phyloP scores from a whole-genome alignment of 2,329 filamentous ascomycete genomes.

The Graphilbum sp. region DNA sequence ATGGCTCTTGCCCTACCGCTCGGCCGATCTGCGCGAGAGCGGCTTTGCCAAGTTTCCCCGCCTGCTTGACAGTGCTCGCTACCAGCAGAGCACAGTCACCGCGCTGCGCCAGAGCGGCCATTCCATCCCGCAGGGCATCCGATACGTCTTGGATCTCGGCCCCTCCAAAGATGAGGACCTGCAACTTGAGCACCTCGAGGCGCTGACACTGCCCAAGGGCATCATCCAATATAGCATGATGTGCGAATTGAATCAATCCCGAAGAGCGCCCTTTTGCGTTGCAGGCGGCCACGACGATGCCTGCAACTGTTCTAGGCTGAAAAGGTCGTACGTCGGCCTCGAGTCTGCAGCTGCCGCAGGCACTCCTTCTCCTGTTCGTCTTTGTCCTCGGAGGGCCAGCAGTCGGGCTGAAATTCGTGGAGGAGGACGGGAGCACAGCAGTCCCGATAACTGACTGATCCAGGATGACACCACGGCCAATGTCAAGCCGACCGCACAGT shows the following conservation, averaged over 20 bases:
- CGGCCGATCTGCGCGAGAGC: slow-evolving; percentile 5
- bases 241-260: not conserved
- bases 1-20: slow-evolving; percentile 8
- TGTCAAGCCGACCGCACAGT: no score
- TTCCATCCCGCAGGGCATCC: slow-evolving; percentile 9
- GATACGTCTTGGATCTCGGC: slow-evolving; percentile 11
- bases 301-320: slow-evolving; percentile 12
- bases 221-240: slow-evolving; percentile 8
- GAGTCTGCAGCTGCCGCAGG: no score
- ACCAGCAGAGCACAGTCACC: slow-evolving; percentile 2
- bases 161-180: slow-evolving; percentile 7
- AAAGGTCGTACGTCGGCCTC: no score
- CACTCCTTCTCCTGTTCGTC: no score
- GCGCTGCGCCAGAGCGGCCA: slow-evolving; percentile 1
- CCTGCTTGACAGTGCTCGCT: slow-evolving; percentile 6
- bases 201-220: slow-evolving; percentile 8
- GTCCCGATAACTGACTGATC: no score
- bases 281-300: slow-evolving; percentile 26
- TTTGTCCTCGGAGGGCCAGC: no score
- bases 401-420: no score
- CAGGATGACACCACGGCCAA: no score
- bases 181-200: slow-evolving; percentile 8
- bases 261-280: slow-evolving; percentile 7
- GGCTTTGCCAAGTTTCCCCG: slow-evolving; percentile 7
- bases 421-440: no score